phyloP scores from a whole-genome alignment of 352 stramenopile genomes.

The Phytopythium litorale region DNA sequence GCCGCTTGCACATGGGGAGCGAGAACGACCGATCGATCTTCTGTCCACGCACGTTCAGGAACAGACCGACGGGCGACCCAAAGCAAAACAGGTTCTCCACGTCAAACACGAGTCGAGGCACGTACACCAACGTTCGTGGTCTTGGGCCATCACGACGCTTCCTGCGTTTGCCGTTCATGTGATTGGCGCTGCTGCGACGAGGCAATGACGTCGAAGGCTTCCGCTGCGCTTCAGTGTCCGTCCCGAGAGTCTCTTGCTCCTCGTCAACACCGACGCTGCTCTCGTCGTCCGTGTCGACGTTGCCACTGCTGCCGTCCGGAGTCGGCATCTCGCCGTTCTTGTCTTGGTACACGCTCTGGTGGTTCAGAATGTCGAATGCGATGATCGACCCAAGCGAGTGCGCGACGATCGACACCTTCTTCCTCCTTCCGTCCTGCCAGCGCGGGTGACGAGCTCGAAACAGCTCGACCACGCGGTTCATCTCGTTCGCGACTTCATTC shows the following conservation, averaged over 20 bases:
- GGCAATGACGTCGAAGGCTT: constrained; percentile 4
- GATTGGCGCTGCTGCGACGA: constrained; percentile 8
- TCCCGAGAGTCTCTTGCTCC: constrained; percentile 17
- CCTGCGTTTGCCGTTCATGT: constrained; percentile 16
- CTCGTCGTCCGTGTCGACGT: constrained; percentile 29
- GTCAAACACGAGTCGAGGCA: constrained; percentile 69
- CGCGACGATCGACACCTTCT: constrained; percentile 85
- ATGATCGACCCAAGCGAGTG: constrained; percentile 91
- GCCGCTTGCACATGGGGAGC: constrained; percentile 69
- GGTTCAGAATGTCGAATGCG: constrained; percentile 89
- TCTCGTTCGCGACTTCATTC: constrained; percentile 88
- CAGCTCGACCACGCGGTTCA: constrained; percentile 85
- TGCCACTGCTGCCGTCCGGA: constrained; percentile 16
- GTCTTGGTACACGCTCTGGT: constrained; percentile 41
- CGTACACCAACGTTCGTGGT: constrained; percentile 16
- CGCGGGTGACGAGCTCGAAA: constrained; percentile 65
- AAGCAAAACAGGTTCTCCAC: constrained; percentile 89
- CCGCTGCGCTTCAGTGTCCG: constrained; percentile 9
- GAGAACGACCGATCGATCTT: constrained; percentile 61
- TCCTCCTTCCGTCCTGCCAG: constrained; percentile 39
- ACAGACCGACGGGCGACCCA: constrained; percentile 88
- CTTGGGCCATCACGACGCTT: constrained; percentile 14
- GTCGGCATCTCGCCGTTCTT: constrained; percentile 22
- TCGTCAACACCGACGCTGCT: constrained; percentile 28
- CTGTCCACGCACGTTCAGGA: constrained; percentile 90